Evolutionary conservation across 306 rosid genomes (phyloP).

Genomic region (Vachellia pachyceras): DNA sequence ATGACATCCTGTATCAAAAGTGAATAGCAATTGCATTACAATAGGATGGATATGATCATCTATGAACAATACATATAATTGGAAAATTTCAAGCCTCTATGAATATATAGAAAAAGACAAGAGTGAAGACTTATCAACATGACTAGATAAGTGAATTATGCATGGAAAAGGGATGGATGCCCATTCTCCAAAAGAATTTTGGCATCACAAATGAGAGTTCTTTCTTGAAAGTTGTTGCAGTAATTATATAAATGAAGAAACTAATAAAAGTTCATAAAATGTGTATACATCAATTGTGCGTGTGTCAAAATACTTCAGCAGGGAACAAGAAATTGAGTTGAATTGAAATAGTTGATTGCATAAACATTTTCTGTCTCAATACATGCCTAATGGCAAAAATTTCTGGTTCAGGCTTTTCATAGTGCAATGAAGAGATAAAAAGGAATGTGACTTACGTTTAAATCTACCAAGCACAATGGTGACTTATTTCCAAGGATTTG

Average conservation of each 20-base stretch:
- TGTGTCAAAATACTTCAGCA: constrained; percentile 2
- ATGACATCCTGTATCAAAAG: constrained; percentile 68
- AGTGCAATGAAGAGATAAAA: constrained; percentile 9
- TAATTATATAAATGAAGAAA: constrained; percentile 17
- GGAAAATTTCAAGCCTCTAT: background rate
- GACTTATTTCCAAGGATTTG: constrained; percentile 79
- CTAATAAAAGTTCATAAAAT: constrained; percentile 17
- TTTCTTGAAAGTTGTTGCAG: constrained; percentile 25
- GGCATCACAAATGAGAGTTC: background rate
- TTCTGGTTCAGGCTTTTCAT: constrained; percentile 14
- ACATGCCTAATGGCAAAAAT: constrained; percentile 2
- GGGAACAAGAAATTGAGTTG: constrained; percentile 5
- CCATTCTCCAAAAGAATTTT: background rate
- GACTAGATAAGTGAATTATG: background rate
- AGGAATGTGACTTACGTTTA: constrained; percentile 66
- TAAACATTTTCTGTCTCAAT: background rate
- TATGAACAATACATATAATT: constrained; percentile 8
- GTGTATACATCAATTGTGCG: background rate
- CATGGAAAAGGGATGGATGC: background rate
- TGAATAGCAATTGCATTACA: constrained; percentile 35
- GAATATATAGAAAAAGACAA: constrained; percentile 22
- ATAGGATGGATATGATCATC: constrained; percentile 12
- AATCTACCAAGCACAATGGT: constrained; percentile 67
- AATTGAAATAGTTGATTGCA: background rate
- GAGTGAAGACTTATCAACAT: constrained; percentile 3